Conservation (phyloP, 495 filamentous ascomycete genomes). For the Trichoderma orchidacearum region DNA sequence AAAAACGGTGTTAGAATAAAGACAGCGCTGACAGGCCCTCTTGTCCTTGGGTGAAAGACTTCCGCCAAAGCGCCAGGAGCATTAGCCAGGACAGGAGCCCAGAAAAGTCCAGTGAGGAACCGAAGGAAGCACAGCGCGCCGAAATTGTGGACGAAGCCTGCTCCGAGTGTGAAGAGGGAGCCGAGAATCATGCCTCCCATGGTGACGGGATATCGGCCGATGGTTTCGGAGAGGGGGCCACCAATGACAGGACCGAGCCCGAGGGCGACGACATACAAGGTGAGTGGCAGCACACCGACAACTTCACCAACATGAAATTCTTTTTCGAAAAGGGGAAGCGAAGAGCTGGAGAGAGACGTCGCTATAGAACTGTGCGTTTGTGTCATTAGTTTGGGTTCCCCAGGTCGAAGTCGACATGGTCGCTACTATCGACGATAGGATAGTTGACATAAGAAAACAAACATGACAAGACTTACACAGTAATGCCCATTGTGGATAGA, state of each 20-base stretch:
- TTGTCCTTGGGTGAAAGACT: slow-evolving; percentile 31
- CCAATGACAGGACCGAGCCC: slow-evolving; percentile 48
- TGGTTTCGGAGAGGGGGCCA: slow-evolving; percentile 45
- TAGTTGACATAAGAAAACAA: not conserved
- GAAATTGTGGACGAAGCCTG: slow-evolving; percentile 42
- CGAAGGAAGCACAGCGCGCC: slow-evolving; percentile 41
- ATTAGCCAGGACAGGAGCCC: slow-evolving; percentile 39
- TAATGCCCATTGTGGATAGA: not conserved
- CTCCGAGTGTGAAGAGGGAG: slow-evolving; percentile 48
- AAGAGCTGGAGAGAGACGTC: not conserved
- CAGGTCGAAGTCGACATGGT: not conserved
- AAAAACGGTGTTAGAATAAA: slow-evolving; percentile 43
- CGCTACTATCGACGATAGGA: not conserved
- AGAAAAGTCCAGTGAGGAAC: slow-evolving; percentile 47
- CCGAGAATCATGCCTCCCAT: slow-evolving; percentile 32
- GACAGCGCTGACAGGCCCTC: slow-evolving; percentile 19
- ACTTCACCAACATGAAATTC: not conserved
- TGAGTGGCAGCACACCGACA: slow-evolving; percentile 35
- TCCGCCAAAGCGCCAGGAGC: slow-evolving; percentile 42
- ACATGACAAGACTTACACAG: not conserved
- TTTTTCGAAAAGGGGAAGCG: not conserved
- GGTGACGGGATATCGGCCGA: slow-evolving; percentile 39
- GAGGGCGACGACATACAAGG: slow-evolving; percentile 45
- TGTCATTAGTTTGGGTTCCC: not conserved
- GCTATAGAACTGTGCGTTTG: not conserved